These are phyloP conservation scores for Aspergillus eucalypticola DNA, from an alignment of 2,329 filamentous ascomycete genomes.

Conservation along the genomic window DNA sequence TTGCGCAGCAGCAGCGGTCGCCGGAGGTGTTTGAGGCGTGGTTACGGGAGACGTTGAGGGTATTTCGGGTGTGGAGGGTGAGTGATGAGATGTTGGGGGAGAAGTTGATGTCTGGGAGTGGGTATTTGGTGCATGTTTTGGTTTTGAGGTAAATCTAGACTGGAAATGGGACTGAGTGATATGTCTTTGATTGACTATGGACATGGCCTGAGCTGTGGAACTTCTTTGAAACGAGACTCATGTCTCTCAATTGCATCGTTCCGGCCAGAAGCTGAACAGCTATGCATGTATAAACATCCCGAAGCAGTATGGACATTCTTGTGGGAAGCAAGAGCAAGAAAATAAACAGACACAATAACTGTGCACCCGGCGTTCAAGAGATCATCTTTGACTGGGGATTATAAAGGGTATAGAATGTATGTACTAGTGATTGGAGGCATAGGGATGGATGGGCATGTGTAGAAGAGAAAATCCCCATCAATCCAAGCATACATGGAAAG, in stretches of 20 bases:
- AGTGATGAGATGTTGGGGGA: constrained; percentile 62
- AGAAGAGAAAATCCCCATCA: constrained; percentile 12
- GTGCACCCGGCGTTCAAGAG: neutral
- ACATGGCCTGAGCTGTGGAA: neutral
- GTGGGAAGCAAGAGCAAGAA: neutral
- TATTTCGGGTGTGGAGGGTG: constrained; percentile 76
- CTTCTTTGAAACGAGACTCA: too few relatives aligned
- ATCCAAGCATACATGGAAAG: constrained; percentile 11
- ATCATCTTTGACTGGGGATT: neutral
- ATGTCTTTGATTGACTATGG: neutral
- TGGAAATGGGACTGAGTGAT: neutral
- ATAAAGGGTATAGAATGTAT: neutral
- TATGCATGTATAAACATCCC: neutral
- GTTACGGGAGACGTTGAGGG: constrained; percentile 65
- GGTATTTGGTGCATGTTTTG: constrained; percentile 82
- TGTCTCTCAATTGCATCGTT: too few relatives aligned
- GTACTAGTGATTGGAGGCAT: neutral
- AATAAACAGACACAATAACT: neutral
- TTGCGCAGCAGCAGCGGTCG: constrained; percentile 86
- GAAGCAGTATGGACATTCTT: constrained; percentile 8
- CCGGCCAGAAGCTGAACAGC: neutral
- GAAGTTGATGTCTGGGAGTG: constrained; percentile 63
- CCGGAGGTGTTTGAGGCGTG: constrained; percentile 83
- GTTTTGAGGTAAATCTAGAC: constrained; percentile 49
- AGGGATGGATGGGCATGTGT: neutral